Conservation (phyloP, 2,329 filamentous ascomycete species). For the Emmonsiellopsis sp. region DNA sequence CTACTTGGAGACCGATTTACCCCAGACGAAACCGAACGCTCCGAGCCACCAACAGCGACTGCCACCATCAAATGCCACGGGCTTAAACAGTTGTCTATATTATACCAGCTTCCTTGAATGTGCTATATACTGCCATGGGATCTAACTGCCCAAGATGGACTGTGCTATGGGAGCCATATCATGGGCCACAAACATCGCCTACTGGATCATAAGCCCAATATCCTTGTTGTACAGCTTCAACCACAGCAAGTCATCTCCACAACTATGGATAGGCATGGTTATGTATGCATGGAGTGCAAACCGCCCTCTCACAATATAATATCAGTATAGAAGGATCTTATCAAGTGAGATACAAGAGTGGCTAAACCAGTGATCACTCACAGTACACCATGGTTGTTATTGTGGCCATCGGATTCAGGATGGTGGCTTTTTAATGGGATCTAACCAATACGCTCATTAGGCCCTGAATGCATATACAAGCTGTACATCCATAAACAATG, state of each 20-base stretch:
- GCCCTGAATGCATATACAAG: background rate
- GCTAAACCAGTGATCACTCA: background rate
- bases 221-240: background rate
- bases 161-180: background rate
- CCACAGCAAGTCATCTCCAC: background rate
- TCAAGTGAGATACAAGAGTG: background rate
- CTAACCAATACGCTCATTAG: background rate
- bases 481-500: background rate
- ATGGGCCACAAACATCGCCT: background rate
- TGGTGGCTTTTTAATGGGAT: background rate
- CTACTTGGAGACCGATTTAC: no score
- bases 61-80: no score
- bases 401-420: background rate
- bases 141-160: background rate
- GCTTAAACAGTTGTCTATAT: no score
- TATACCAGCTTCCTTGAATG: no score
- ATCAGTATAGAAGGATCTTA: conserved; percentile 1
- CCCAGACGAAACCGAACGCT: no score
- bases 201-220: background rate
- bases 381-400: background rate
- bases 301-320: no score
- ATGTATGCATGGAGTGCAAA: conserved; percentile 1
- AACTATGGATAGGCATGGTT: background rate
- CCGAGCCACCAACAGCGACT: no score
- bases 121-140: background rate